Percentiles rank a stretch among this genome's conserved stretches.
These are phyloP conservation scores for Mycena pura DNA, from an alignment of 768 basidiomycete genomes.

Conservation along the genomic window DNA sequence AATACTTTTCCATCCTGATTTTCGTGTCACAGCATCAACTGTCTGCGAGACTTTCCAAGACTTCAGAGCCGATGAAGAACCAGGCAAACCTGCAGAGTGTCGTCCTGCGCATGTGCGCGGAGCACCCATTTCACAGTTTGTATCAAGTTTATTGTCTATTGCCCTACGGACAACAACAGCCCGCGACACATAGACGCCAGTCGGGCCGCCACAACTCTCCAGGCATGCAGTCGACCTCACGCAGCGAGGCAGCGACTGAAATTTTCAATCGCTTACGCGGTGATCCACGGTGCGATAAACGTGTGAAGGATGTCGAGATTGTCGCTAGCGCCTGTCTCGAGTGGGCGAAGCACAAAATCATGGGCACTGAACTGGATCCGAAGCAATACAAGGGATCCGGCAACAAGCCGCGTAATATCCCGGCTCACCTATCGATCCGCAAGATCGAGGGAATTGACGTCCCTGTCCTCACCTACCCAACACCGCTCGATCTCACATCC, in stretches of 20 bases:
- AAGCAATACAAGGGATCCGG: slow-evolving; percentile 19
- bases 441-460: slow-evolving; percentile 63
- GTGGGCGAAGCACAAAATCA: slow-evolving; percentile 73
- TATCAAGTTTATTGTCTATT: slow-evolving; percentile 87
- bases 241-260: slow-evolving; percentile 66
- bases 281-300: slow-evolving; percentile 44
- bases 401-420: slow-evolving; percentile 47
- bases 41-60: slow-evolving; percentile 79
- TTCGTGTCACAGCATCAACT: slow-evolving; percentile 71
- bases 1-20: slow-evolving; percentile 1
- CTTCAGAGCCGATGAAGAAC: slow-evolving; percentile 38
- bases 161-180: slow-evolving; percentile 35
- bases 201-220: slow-evolving; percentile 52
- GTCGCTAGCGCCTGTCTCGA: slow-evolving; percentile 72
- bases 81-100: slow-evolving; percentile 70
- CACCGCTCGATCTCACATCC: slow-evolving; percentile 72
- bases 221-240: slow-evolving; percentile 43
- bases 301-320: slow-evolving; percentile 59
- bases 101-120: slow-evolving; percentile 78
- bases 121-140: slow-evolving; percentile 94
- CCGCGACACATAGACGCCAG: slow-evolving; percentile 43
- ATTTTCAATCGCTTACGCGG: slow-evolving; percentile 62
- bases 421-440: slow-evolving; percentile 51
- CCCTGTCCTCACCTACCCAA: slow-evolving; percentile 82
- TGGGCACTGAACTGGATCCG: slow-evolving; percentile 33